phyloP scores from a whole-genome alignment of 1,284 basidiomycete genomes.

The Gomphus sp. region DNA sequence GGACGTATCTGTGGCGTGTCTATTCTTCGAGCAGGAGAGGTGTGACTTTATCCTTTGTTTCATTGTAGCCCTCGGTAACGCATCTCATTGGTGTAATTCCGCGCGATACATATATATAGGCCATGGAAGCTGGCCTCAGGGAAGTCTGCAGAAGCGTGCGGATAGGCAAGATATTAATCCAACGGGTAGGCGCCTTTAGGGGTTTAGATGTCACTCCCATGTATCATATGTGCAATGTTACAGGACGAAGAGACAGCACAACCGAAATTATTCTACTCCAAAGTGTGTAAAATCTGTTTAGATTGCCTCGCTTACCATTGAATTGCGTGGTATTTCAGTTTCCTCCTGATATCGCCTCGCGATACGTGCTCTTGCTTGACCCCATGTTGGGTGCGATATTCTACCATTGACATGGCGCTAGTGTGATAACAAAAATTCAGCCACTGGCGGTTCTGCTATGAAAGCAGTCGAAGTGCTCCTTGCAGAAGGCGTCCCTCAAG shows the following conservation, averaged over 20 bases:
- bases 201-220: neutral
- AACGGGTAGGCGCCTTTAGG: constrained; percentile 48
- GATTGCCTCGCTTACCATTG: neutral
- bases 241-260: constrained; percentile 88
- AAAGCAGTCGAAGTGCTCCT: constrained; percentile 94
- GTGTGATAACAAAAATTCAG: constrained; percentile 28
- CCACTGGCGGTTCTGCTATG: constrained; percentile 95
- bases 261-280: constrained; percentile 86
- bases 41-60: constrained; percentile 21
- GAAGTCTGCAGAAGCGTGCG: constrained; percentile 90
- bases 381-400: constrained; percentile 85
- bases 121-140: constrained; percentile 89
- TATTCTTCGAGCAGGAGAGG: constrained; percentile 84
- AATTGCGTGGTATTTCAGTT: constrained; percentile 41
- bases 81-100: neutral
- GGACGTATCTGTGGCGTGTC: constrained; percentile 94
- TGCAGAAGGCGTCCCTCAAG: constrained; percentile 81
- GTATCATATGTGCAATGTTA: neutral
- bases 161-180: constrained; percentile 92
- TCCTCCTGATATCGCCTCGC: constrained; percentile 84
- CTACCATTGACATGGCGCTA: neutral
- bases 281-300: constrained; percentile 33
- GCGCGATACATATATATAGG: constrained; percentile 35
- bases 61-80: neutral
- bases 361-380: constrained; percentile 92